phyloP scores from a whole-genome alignment of 495 filamentous ascomycete species.

The Penicillium silybi region DNA sequence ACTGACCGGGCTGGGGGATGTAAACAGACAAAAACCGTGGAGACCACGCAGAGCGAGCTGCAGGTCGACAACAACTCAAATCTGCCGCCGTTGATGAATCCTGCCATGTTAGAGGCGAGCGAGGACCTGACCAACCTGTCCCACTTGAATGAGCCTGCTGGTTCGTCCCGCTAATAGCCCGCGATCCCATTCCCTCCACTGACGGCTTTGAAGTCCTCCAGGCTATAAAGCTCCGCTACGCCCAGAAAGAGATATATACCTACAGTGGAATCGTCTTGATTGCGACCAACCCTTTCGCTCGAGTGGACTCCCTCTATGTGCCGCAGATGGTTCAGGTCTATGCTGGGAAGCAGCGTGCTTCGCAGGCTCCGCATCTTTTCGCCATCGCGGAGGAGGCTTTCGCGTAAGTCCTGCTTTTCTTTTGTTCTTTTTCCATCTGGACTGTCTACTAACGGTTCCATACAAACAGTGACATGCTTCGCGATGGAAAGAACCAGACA shows the following conservation, averaged over 20 bases:
- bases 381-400: constrained; percentile 99
- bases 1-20: constrained; percentile 19
- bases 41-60: constrained; percentile 75
- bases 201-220: constrained; percentile 70
- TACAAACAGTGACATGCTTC: constrained; percentile 81
- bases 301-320: constrained; percentile 97
- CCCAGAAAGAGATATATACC: constrained; percentile 99
- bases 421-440: background rate
- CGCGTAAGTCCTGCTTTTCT: constrained; percentile 57
- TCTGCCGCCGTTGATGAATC: constrained; percentile 95
- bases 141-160: constrained; percentile 96
- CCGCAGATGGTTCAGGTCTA: constrained; percentile 99
- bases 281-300: constrained; percentile 96
- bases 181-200: constrained; percentile 20
- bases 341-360: constrained; percentile 92
- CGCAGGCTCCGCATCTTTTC: constrained; percentile 96
- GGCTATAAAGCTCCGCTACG: constrained; percentile 95
- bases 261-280: constrained; percentile 99
- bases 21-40: constrained; percentile 67
- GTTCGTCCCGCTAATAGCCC: constrained; percentile 46
- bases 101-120: constrained; percentile 95
- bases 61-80: constrained; percentile 65
- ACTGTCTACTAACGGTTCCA: background rate
- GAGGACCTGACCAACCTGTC: constrained; percentile 98
- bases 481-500: constrained; percentile 93